phyloP scores from a whole-genome alignment of 139 green algal species.

The Chloropicon primus region DNA sequence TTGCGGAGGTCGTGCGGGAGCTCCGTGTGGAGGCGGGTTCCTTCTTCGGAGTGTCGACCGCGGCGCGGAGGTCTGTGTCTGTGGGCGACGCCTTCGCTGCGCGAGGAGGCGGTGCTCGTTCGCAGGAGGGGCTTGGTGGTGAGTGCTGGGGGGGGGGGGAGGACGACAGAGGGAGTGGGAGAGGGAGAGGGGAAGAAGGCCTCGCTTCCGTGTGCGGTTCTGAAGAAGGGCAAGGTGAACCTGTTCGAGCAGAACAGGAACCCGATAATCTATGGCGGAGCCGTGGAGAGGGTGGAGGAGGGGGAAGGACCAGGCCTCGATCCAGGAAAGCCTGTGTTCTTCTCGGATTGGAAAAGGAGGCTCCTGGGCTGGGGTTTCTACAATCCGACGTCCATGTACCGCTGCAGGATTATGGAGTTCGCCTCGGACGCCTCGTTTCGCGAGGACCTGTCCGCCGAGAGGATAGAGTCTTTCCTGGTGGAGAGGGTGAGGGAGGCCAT shows the following conservation, averaged over 20 bases:
- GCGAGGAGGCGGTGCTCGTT: no score
- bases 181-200: no score
- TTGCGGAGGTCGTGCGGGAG: no score
- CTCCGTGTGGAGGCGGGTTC: no score
- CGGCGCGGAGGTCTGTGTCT: no score
- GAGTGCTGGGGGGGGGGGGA: no score
- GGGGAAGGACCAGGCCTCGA: conserved; percentile 19
- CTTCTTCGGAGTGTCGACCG: no score
- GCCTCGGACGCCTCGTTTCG: not conserved
- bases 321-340: not conserved
- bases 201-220: conserved; percentile 34
- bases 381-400: conserved; percentile 66
- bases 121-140: no score
- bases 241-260: conserved; percentile 32
- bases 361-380: conserved; percentile 61
- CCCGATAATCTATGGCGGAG: conserved; percentile 50
- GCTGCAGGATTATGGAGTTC: conserved; percentile 25
- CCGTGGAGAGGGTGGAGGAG: conserved; percentile 49
- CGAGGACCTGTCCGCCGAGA: conserved; percentile 1
- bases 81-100: no score
- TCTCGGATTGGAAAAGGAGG: not conserved
- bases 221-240: conserved; percentile 52
- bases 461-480: conserved; percentile 10
- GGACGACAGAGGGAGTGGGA: no score
- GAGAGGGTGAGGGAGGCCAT: conserved; percentile 23